Conservation (phyloP, 495 filamentous ascomycete species). For the Delitschia confertaspora region DNA sequence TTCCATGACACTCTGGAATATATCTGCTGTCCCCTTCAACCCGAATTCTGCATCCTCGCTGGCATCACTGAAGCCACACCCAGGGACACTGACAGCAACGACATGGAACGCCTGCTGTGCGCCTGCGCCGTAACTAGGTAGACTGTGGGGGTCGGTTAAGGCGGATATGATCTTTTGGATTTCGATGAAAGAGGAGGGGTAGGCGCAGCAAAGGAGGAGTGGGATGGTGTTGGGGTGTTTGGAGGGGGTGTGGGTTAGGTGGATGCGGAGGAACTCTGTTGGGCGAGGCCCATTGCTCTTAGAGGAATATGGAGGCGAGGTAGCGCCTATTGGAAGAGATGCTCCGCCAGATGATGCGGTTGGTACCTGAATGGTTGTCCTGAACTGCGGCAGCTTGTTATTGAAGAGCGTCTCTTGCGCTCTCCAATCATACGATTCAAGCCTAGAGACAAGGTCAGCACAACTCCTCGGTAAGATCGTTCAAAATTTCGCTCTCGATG, state of each 20-base stretch:
- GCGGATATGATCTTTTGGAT: constrained; percentile 30
- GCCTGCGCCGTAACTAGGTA: constrained; percentile 19
- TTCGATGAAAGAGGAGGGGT: constrained; percentile 34
- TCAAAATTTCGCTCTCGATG: too few species aligned
- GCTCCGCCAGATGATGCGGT: not conserved
- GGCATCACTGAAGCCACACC: constrained; percentile 37
- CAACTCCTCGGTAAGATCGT: too few species aligned
- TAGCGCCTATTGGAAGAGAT: constrained; percentile 3
- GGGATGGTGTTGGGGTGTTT: constrained; percentile 31
- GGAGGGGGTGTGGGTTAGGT: constrained; percentile 35
- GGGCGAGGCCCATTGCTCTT: not conserved
- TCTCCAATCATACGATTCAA: constrained; percentile 55
- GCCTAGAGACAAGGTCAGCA: too few species aligned
- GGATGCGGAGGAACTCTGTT: constrained; percentile 24
- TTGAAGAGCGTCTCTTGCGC: constrained; percentile 48
- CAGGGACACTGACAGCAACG: constrained; percentile 35
- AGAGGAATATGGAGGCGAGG: not conserved
- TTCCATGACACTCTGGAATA: constrained; percentile 34
- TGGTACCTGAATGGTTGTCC: constrained; percentile 39
- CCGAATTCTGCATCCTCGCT: constrained; percentile 29
- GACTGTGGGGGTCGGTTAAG: constrained; percentile 29
- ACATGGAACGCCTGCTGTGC: constrained; percentile 34
- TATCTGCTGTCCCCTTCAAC: constrained; percentile 28
- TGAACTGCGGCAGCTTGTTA: constrained; percentile 49
- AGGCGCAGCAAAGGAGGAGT: constrained; percentile 35